Base-by-base conservation (phyloP, 2,329 filamentous ascomycete genomes). In the Lecanicillium sp. region DNA sequence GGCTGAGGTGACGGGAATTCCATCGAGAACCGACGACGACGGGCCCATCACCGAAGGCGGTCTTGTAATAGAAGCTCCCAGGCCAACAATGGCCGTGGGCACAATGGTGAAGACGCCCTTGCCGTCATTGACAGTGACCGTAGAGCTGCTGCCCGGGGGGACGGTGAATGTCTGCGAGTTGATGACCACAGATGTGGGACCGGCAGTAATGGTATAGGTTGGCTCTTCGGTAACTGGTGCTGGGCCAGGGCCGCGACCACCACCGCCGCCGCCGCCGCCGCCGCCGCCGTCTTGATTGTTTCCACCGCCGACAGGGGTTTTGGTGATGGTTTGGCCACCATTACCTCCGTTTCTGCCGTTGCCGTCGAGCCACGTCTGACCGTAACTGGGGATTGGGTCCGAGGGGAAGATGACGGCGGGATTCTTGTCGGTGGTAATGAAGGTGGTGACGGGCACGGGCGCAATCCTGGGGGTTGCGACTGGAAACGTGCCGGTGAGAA, bases 391-490 rank as follows among this genome's bases (percentile, higher is more conserved):
- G 57, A 54, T 60, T 4, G 58, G 51, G 14, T 67, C 60, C 2
- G 67, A 63, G 1, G 70, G 57, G 51, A 66, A 63, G 3, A 77
- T 66, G 14, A 78, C 72, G 8, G 71, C 67, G 0, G 76, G 75
- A 48, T 78, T 78, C 57, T 77, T 78, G 56, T 77, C 75, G 3
- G 75, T 77, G 2, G 74, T 77, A 43, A 73, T 57, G 39, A 76
- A 70, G 3, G 69, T 73, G 39, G 74, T 54, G 5, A 68, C 69
- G 21, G 55, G 45, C 21, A 41, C 12, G 10, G 23, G 45, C 12
- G 12, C 36, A 15, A 40, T n/a, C 35, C 20, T 21, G 32, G 48
- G 3, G 10, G 9, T 7, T 23, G 11, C 24, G 10, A 40, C 3
- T 2, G 45, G 37, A 27, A 48, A 30, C 23, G 33, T 32, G 4